These are phyloP conservation scores for Albugo candida DNA, from an alignment of 352 stramenopile species.

Conservation along the genomic window DNA sequence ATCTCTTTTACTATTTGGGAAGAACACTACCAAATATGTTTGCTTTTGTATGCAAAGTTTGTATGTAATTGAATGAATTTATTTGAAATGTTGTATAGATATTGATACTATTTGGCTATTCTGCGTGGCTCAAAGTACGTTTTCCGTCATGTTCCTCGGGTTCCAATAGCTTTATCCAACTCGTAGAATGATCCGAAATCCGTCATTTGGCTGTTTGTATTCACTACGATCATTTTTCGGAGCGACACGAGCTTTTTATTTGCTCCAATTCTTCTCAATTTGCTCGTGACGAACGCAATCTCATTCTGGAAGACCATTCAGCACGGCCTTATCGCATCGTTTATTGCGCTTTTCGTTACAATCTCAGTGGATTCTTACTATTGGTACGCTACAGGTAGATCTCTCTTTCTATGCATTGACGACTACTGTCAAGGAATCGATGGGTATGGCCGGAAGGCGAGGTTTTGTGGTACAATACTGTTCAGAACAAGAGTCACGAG, in stretches of 20 bases:
- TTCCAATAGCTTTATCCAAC: too few relatives aligned
- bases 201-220: constrained; percentile 70
- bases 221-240: constrained; percentile 90
- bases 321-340: constrained; percentile 59
- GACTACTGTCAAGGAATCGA: constrained; percentile 33
- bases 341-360: constrained; percentile 60
- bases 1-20: constrained; percentile 95
- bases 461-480: constrained; percentile 93
- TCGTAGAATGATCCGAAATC: constrained; percentile 19
- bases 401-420: not conserved
- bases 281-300: constrained; percentile 61
- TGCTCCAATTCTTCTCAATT: constrained; percentile 78
- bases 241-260: constrained; percentile 95
- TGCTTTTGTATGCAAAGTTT: constrained; percentile 79
- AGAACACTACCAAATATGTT: constrained; percentile 96
- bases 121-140: too few relatives aligned
- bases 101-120: too few relatives aligned
- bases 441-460: constrained; percentile 96
- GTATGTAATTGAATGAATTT: too few relatives aligned
- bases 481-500: constrained; percentile 93
- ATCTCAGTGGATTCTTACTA: constrained; percentile 87
- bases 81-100: too few relatives aligned
- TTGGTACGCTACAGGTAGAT: too few relatives aligned
- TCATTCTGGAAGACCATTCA: constrained; percentile 56
- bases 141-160: too few relatives aligned